These are phyloP conservation scores for Plasmodium gaboni DNA, from an alignment of 169 alveolate genomes.

Conservation along the genomic window DNA sequence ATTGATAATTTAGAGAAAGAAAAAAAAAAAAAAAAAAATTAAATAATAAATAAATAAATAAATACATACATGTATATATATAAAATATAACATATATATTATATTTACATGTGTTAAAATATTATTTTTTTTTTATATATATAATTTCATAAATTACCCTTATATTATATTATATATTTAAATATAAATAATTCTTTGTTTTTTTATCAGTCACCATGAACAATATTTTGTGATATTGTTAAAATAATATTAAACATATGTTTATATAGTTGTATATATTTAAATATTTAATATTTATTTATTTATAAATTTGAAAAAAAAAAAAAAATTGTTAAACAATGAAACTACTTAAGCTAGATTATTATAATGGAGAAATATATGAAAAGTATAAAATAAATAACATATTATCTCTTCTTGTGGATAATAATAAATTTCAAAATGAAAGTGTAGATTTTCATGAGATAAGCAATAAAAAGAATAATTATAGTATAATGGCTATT, in stretches of 20 bases:
- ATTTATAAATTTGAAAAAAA: background rate
- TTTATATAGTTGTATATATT: constrained; percentile 5
- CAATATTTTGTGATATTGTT: too few relatives aligned
- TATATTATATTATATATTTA: too few relatives aligned
- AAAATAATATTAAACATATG: background rate
- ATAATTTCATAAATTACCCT: too few relatives aligned
- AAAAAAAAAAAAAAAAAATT: too few relatives aligned
- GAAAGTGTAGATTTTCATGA: constrained; percentile 54
- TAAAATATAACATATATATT: too few relatives aligned
- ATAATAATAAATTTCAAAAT: constrained; percentile 63
- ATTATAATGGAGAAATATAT: constrained; percentile 64
- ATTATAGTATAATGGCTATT: constrained; percentile 70
- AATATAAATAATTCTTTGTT: too few relatives aligned
- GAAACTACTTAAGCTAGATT: constrained; percentile 60
- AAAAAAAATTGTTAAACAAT: constrained; percentile 16
- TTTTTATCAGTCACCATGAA: too few relatives aligned
- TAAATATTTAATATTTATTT: background rate
- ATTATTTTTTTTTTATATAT: too few relatives aligned
- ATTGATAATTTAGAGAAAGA: too few relatives aligned
- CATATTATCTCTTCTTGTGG: constrained; percentile 45
- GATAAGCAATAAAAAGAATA: constrained; percentile 59
- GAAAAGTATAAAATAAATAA: constrained; percentile 70
- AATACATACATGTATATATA: too few relatives aligned
- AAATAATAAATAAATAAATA: too few relatives aligned
- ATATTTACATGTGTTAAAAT: too few relatives aligned